Percentiles rank a stretch among this genome's conserved stretches.
Evolutionary conservation across 2,329 filamentous ascomycete genomes (phyloP).

Genomic region (Claviceps humidiphila): DNA sequence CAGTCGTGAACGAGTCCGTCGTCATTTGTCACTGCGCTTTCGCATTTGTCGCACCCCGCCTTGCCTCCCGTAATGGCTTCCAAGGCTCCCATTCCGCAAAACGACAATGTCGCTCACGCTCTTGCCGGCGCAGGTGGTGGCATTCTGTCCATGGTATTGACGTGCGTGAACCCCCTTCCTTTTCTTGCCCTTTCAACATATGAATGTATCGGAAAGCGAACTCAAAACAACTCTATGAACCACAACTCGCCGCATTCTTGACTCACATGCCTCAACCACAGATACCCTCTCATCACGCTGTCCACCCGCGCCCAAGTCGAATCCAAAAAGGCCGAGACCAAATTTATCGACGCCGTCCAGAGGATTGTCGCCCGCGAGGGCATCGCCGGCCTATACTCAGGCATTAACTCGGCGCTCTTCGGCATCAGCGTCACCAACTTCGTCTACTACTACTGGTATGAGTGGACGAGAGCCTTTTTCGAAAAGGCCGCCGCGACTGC

Average conservation of each 20-base stretch:
- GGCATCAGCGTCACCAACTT: constrained; percentile 99
- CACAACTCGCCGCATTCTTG: background rate
- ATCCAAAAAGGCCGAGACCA: constrained; percentile 79
- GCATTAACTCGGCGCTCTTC: constrained; percentile 86
- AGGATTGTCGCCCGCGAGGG: constrained; percentile 88
- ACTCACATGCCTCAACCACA: constrained; percentile 20
- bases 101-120: constrained; percentile 94
- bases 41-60: background rate
- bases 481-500: constrained; percentile 61
- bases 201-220: no score
- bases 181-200: background rate
- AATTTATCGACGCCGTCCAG: constrained; percentile 69
- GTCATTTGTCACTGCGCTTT: background rate
- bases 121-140: constrained; percentile 87
- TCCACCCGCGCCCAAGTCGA: constrained; percentile 97
- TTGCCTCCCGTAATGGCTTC: constrained; percentile 20
- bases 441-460: constrained; percentile 99
- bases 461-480: constrained; percentile 86
- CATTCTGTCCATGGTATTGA: constrained; percentile 88
- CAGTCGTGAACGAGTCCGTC: background rate
- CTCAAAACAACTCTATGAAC: background rate
- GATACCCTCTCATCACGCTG: constrained; percentile 91
- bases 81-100: constrained; percentile 62
- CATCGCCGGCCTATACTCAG: constrained; percentile 76
- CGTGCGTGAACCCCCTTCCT: constrained; percentile 36